These are phyloP conservation scores for Penicillium macrosclerotiorum DNA, from an alignment of 495 filamentous ascomycete species.

Conservation along the genomic window DNA sequence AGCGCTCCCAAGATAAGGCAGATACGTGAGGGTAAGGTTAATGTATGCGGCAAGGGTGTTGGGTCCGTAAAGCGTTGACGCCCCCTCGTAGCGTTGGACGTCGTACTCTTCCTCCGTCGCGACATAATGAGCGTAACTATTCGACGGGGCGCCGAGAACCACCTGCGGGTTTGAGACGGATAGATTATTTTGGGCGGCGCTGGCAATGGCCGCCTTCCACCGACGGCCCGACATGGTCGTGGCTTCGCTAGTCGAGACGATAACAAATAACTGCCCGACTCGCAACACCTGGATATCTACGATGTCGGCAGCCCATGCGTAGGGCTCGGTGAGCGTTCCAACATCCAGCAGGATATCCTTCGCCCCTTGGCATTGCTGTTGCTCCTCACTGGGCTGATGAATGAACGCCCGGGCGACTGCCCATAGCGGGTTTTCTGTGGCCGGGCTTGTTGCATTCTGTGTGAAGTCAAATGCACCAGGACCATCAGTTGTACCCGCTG, in stretches of 20 bases:
- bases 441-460: conserved; percentile 74
- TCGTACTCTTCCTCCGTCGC: conserved; percentile 87
- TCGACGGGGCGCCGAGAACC: conserved; percentile 90
- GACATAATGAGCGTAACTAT: conserved; percentile 96
- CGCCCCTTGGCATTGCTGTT: conserved; percentile 72
- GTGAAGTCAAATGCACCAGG: conserved; percentile 94
- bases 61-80: conserved; percentile 92
- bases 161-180: conserved; percentile 60
- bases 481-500: conserved; percentile 90
- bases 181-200: conserved; percentile 49
- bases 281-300: conserved; percentile 89
- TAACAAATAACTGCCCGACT: conserved; percentile 83
- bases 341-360: conserved; percentile 92
- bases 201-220: conserved; percentile 79
- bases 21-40: conserved; percentile 70
- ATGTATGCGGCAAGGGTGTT: conserved; percentile 89
- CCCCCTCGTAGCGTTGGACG: conserved; percentile 92
- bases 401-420: conserved; percentile 68
- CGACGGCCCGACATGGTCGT: conserved; percentile 93
- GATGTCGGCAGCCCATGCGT: conserved; percentile 89
- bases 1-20: conserved; percentile 60
- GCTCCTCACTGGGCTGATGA: conserved; percentile 67
- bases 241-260: conserved; percentile 87
- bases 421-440: conserved; percentile 79
- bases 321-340: conserved; percentile 74